Evolutionary conservation across 176 grass and related monocot species (phyloP), one percentile per base, ranked within the genome.

Genomic region (Pharus latifolius): DNA sequence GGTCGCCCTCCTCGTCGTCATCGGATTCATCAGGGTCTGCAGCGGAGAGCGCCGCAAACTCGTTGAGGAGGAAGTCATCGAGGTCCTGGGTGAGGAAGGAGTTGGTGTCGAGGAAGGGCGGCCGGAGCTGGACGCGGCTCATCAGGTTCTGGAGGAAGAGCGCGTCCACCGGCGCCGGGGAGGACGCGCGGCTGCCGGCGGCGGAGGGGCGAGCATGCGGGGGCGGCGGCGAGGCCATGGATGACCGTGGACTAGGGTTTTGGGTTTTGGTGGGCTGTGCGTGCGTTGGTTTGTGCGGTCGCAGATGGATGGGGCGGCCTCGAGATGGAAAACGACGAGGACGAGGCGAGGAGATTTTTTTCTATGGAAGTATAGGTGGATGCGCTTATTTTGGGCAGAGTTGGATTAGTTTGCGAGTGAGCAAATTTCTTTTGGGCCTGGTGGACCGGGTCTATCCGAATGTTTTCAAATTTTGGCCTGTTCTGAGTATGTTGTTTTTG

Each of bases 61-160:
- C 85, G 76, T 76, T 84, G 76, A 90, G 91, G 67, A 95, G 91
- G 83, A 88, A 90, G 74, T 99, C 96, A 42, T 91, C 79, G 23
- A 92, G 76, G 59, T 77, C 81, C 76, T 87, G 90, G 53, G 87
- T 85, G 70, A 99, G 87, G 79, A 99, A 95, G 27, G 96, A 99
- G 76, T 99, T 99, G 84, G 90, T 88, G 51, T 91, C 87, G 57
- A 95, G 87, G 74, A 81, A 99, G n/a, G 95, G 87, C 70, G 87
- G 87, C 4, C 81, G 90, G 82, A 99, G 96, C 69, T 99, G 96
- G 65, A 99, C 80, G 23, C 96, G 90, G 64, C 63, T 80, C 87
- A 95, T 94, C 9, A 99, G 84, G 72, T 84, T 89, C 70, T 86
- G 90, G 10, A 99, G 96, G 73, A 91, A 85, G 19, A 91, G 76